Evolutionary conservation across 129 eudicot species (phyloP), one percentile per base, ranked within the genome.

Genomic region (Ambrosia trifida): DNA sequence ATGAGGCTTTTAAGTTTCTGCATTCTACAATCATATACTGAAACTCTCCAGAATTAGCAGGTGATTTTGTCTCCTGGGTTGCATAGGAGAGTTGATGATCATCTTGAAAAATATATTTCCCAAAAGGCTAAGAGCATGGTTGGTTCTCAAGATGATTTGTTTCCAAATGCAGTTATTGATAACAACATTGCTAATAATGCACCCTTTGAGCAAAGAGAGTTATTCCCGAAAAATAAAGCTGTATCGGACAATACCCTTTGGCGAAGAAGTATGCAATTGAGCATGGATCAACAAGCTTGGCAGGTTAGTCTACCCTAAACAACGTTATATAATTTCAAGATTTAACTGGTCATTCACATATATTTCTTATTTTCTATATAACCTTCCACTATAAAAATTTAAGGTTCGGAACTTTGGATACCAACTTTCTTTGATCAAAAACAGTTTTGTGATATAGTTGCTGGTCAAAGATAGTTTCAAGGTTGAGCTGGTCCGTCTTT

Each of bases 281-380:
- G 56, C 35, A 77, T 49, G 28, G 85, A 85, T 79, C 97, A 88
- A 78, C 86, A 64, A 59, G 73, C 78, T 58, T 88, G 97, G 97
- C 96, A 91, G 97, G 97, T 91, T 77, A 33, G 62, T 53, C 63
- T 31, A 67, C 76, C 62, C 56, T 32, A 58, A 58, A 58, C 14
- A 17, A 28, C 24, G 8, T 11, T 56, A 56, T 56, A n/a, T 54
- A 19, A 10, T 16, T 33, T 32, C n/a, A 14, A 1, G 35, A n/a
- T n/a, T 68, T 36, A 50, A 33, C 45, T 16, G 3, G 4, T 12
- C 11, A 41, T 20, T 19, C 17, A 66, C 58, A 66, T 45, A 20
- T 24, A 67, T 49, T 28, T 67, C 28, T 28, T 67, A 46, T 41
- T 18, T 41, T 20, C 3, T 45, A 45, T 19, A 58, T 17, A 43